Base-by-base conservation (phyloP, 2,329 filamentous ascomycete species). In the Aureobasidium sp. region DNA sequence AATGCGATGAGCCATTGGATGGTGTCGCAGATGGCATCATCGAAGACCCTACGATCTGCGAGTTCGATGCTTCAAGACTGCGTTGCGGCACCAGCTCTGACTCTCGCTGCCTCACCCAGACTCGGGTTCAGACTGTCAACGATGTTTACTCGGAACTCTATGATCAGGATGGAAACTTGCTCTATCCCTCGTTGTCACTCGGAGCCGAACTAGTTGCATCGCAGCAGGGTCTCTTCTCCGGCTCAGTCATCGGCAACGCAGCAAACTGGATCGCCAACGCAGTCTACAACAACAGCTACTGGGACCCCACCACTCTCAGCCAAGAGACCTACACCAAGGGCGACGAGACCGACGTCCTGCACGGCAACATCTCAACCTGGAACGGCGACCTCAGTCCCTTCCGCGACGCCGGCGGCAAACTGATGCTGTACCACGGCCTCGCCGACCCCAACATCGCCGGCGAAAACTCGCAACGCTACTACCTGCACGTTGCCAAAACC, bases 1-100 rank as follows among this genome's bases (percentile, higher is more conserved):
- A 81, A 66, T 82, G 80, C 65, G 79, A 82, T 64, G 54, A 72
- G 79, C 66, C 66, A 1, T 68, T 79, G 9, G 80, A 82, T 64
- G 77, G 77, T 17, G 74, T 75, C 15, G 67, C 69, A 8, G 80
- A 82, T 64, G 77, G 77, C 13, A 75, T 80, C 57, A 67, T 80
- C 25, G 77, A 78, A 64, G 74, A 77, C 63, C 73, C 78, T 2
- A 70, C 69, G 9, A 68, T 74, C 19, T 80, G 78, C 69, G 65
- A 73, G 15, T 75, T 74, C 63, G 67, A 72, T 33, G 74, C 76
- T 13, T 69, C 74, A 42, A 67, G 68, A 7, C 68, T 78, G 9
- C 61, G 71, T 38, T 78, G 76, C 67, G 64, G 63, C 35, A 68
- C 73, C 59, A 25, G 72, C 74, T 69, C 68, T 6, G 67, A 67